Conservation (phyloP, 352 stramenopile genomes). For the Pythium guiyangense region DNA sequence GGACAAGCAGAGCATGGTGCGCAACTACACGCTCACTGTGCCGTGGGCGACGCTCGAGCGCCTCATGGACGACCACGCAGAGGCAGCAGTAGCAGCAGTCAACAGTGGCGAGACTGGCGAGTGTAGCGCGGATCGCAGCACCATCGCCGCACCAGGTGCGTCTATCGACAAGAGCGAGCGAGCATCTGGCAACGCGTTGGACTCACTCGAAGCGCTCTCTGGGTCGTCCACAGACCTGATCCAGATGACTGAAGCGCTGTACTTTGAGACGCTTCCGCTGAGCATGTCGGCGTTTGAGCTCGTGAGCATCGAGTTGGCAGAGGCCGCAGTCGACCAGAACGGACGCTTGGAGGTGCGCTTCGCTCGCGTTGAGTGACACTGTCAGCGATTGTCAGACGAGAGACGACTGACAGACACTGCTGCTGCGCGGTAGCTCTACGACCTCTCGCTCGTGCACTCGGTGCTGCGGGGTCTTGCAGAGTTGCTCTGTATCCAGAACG, state of each 20-base stretch:
- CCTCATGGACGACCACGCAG: slow-evolving; percentile 29
- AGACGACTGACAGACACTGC: neutral
- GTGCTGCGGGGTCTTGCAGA: slow-evolving; percentile 44
- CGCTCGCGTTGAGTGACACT: neutral
- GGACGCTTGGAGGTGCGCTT: slow-evolving; percentile 42
- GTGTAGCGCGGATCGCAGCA: neutral
- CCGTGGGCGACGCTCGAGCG: slow-evolving; percentile 43
- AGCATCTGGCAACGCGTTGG: neutral
- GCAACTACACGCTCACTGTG: slow-evolving; percentile 56
- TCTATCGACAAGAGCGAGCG: neutral
- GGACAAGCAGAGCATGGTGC: slow-evolving; percentile 35
- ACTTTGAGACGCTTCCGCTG: slow-evolving; percentile 50
- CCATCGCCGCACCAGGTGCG: slow-evolving; percentile 1
- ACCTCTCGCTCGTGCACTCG: slow-evolving; percentile 40
- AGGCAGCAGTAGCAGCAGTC: neutral
- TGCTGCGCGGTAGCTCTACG: slow-evolving; percentile 29
- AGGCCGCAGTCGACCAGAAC: slow-evolving; percentile 30
- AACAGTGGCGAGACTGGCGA: neutral
- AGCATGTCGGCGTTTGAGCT: slow-evolving; percentile 50
- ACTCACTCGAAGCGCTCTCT: slow-evolving; percentile 7
- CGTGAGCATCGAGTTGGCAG: slow-evolving; percentile 38
- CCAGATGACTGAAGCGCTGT: slow-evolving; percentile 44
- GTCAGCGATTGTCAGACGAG: neutral
- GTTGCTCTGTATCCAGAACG: slow-evolving; percentile 36
- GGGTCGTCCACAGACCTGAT: slow-evolving; percentile 33